Base-by-base conservation (phyloP, 176 grass and related monocot species). In the Oryza rufipogon region DNA sequence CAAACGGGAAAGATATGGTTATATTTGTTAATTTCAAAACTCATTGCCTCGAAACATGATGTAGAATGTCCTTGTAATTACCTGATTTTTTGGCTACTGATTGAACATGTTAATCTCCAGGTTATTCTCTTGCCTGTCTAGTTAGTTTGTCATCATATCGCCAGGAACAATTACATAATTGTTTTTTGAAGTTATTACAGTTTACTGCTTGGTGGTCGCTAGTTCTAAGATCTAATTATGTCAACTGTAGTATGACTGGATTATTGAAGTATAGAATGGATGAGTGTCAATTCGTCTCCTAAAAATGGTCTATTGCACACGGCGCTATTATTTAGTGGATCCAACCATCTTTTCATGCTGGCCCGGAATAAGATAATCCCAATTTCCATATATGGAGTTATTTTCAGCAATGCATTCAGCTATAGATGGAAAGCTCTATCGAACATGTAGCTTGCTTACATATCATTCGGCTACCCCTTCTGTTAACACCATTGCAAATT, bases 191-290 rank as follows among this genome's bases (percentile, higher is more conserved):
- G 72, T 2, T 67, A 42, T 78, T 33, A 33, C 78, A 7, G 2
- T 85, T 49, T 85, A 25, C 30, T 73, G 52, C 6, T 68, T 67
- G 41, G 17, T n/a, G 6, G 66, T 26, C 45, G 34, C 25, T 30
- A 36, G 15, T 76, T 77, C 26, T 71, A n/a, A 22, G 22, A 51
- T 36, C 19, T 48, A 49, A 70, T 25, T 33, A 49, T 68, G 19
- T 83, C 7, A 38, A 38, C 51, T 54, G 47, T 58, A 73, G 22
- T 36, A 48, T 83, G 79, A 73, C 32, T 44, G 60, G 83, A 64
- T n/a, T 56, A 41, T 34, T 81, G 44, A 46, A 77, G 25, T 41
- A 14, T 36, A 85, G 14, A 81, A 76, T 28, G 17, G 14, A 61
- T 22, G 6, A 68, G 47, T 54, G 36, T 47, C 66, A 52, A 67